Percentiles rank a stretch among this genome's conserved stretches.
phyloP scores from a whole-genome alignment of 73 alveolate genomes.

The Effrenium voratum region DNA sequence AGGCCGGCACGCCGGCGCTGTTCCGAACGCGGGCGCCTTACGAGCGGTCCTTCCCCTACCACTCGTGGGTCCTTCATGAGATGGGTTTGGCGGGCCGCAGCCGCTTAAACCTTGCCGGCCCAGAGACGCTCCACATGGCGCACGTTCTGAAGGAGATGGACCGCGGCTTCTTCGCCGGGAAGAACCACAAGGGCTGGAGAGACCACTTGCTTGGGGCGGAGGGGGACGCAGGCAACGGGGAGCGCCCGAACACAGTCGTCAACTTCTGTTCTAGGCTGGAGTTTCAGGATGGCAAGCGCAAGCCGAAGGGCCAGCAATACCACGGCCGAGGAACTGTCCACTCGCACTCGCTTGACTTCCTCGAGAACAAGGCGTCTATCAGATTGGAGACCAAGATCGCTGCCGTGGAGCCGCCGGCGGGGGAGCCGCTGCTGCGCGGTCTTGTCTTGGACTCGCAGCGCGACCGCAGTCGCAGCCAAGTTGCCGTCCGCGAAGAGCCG shows the following conservation, averaged over 20 bases:
- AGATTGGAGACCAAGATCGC: neutral
- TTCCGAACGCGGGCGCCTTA: slow-evolving; percentile 54
- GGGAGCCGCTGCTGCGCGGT: slow-evolving; percentile 33
- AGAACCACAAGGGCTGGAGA: too few relatives aligned
- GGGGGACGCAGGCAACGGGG: too few relatives aligned
- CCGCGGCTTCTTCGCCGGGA: too few relatives aligned
- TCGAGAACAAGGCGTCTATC: neutral
- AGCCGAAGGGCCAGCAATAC: slow-evolving; percentile 16
- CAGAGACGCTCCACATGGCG: slow-evolving; percentile 26
- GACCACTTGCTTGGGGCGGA: neutral
- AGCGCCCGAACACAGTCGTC: neutral
- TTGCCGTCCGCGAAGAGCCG: neutral
- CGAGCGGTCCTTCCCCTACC: slow-evolving; percentile 52
- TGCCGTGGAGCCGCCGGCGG: slow-evolving; percentile 1
- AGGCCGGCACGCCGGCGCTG: slow-evolving; percentile 22
- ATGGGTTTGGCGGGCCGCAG: slow-evolving; percentile 1
- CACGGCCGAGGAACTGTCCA: slow-evolving; percentile 52
- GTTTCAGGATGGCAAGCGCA: slow-evolving; percentile 71
- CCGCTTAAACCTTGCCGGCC: neutral
- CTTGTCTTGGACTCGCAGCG: slow-evolving; percentile 22
- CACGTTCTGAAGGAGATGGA: too few relatives aligned
- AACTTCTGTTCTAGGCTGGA: slow-evolving; percentile 47
- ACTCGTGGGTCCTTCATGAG: neutral
- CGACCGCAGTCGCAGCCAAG: slow-evolving; percentile 32
- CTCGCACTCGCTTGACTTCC: neutral